Conservation (phyloP, 2,329 filamentous ascomycete species). For the Paraphaeosphaeria sporulosa region DNA sequence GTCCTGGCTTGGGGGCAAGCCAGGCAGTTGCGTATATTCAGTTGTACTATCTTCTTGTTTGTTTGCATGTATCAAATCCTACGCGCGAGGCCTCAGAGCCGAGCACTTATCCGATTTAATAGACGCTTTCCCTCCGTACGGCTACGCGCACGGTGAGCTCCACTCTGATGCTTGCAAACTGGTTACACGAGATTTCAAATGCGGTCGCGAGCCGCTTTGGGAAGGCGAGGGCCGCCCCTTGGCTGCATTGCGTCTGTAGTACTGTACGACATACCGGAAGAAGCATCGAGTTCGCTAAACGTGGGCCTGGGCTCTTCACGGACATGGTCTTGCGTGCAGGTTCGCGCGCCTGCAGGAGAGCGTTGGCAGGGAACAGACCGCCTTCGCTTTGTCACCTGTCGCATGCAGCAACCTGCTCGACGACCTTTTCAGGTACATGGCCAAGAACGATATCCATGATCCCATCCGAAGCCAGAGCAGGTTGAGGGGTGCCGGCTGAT, state of each 20-base stretch:
- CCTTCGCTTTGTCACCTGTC: neutral
- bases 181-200: neutral
- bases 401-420: neutral
- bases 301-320: neutral
- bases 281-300: constrained; percentile 3
- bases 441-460: too few species aligned
- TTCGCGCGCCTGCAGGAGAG: too few species aligned
- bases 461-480: too few species aligned
- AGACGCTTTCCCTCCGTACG: constrained; percentile 8
- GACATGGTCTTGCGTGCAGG: too few species aligned
- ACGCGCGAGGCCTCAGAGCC: neutral
- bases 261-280: constrained; percentile 15
- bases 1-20: neutral
- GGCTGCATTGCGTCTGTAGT: constrained; percentile 21
- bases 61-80: constrained; percentile 22
- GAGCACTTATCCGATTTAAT: constrained; percentile 25
- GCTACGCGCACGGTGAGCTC: neutral
- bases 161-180: too few species aligned
- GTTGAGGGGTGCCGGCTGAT: too few species aligned
- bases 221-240: constrained; percentile 12
- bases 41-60: constrained; percentile 18
- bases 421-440: neutral
- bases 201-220: neutral
- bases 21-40: constrained; percentile 17
- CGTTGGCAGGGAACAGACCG: constrained; percentile 2